A percentile compares a stretch with the other conserved stretches of the same genome.
Evolutionary conservation across 2,329 filamentous ascomycete species (phyloP).

Genomic region (Aspergillus niger): DNA sequence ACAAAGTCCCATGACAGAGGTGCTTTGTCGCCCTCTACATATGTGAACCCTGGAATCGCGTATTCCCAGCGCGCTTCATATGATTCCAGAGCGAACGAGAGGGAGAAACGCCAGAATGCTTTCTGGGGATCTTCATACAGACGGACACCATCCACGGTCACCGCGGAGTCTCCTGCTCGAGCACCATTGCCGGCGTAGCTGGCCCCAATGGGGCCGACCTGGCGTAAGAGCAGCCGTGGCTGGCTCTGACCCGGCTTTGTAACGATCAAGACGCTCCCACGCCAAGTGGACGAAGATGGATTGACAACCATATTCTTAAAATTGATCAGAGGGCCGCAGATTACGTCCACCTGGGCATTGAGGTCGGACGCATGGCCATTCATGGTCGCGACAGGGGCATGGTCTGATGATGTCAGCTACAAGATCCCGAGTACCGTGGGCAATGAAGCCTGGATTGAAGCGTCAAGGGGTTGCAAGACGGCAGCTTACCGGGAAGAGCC

Average conservation of each 20-base stretch:
- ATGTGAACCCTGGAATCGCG: slow-evolving; percentile 66
- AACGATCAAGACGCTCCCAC: slow-evolving; percentile 83
- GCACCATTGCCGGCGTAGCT: slow-evolving; percentile 22
- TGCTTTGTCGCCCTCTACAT: slow-evolving; percentile 59
- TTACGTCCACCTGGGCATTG: slow-evolving; percentile 40
- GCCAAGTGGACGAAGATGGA: slow-evolving; percentile 57
- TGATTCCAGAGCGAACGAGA: slow-evolving; percentile 65
- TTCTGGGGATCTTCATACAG: slow-evolving; percentile 62
- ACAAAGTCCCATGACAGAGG: slow-evolving; percentile 56
- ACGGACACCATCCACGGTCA: slow-evolving; percentile 53
- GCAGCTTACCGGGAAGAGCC: neutral
- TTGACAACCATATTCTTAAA: slow-evolving; percentile 49
- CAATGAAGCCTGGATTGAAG: slow-evolving; percentile 12
- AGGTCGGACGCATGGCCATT: slow-evolving; percentile 26
- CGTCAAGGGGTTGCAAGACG: neutral
- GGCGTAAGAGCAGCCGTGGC: slow-evolving; percentile 57
- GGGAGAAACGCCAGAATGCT: slow-evolving; percentile 62
- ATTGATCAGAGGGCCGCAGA: slow-evolving; percentile 53
- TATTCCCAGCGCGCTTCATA: slow-evolving; percentile 81
- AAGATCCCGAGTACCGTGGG: neutral
- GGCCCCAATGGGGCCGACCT: slow-evolving; percentile 34
- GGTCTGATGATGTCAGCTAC: neutral
- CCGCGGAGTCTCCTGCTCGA: slow-evolving; percentile 19
- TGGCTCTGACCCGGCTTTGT: slow-evolving; percentile 69
- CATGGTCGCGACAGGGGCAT: slow-evolving; percentile 19